Percentiles rank a stretch among this genome's conserved stretches.
Conservation (phyloP, 192 early-diverging fungal species). For the Coemansia interrupta region DNA sequence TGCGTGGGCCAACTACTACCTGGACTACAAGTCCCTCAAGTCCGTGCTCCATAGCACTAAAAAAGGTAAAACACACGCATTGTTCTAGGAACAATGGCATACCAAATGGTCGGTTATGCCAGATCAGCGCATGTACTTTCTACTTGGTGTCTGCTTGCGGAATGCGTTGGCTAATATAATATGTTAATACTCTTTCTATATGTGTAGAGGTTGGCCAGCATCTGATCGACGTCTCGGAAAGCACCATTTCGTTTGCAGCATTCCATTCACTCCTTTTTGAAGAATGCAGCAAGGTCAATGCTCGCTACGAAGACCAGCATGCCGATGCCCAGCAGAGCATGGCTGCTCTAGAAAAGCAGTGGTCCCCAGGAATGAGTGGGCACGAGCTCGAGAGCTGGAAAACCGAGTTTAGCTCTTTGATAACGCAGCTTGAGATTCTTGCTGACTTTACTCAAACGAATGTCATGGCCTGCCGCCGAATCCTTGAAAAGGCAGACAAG, state of each 20-base stretch:
- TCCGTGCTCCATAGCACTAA: slow-evolving; percentile 34
- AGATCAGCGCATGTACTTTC: background rate
- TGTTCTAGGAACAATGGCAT: background rate
- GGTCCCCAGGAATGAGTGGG: slow-evolving; percentile 16
- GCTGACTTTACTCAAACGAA: slow-evolving; percentile 59
- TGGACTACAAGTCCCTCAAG: slow-evolving; percentile 57
- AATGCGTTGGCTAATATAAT: background rate
- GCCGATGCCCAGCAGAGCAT: slow-evolving; percentile 23
- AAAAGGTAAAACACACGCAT: slow-evolving; percentile 1
- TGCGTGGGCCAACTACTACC: slow-evolving; percentile 53
- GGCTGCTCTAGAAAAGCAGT: slow-evolving; percentile 15
- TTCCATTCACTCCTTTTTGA: slow-evolving; percentile 45
- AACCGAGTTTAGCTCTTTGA: slow-evolving; percentile 15
- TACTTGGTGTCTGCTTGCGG: background rate
- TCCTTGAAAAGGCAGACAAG: slow-evolving; percentile 64
- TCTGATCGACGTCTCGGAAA: background rate
- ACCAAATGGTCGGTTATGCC: no score
- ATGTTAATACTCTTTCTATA: background rate
- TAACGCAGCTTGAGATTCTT: slow-evolving; percentile 28
- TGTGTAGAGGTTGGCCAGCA: background rate
- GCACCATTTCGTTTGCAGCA: slow-evolving; percentile 6
- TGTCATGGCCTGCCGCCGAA: slow-evolving; percentile 62
- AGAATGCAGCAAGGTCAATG: slow-evolving; percentile 56
- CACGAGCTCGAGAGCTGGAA: slow-evolving; percentile 16
- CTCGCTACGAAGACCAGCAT: slow-evolving; percentile 49